Evolutionary conservation across 1,139 yeast species (phyloP).

Genomic region (Nakaseomyces delphensis): DNA sequence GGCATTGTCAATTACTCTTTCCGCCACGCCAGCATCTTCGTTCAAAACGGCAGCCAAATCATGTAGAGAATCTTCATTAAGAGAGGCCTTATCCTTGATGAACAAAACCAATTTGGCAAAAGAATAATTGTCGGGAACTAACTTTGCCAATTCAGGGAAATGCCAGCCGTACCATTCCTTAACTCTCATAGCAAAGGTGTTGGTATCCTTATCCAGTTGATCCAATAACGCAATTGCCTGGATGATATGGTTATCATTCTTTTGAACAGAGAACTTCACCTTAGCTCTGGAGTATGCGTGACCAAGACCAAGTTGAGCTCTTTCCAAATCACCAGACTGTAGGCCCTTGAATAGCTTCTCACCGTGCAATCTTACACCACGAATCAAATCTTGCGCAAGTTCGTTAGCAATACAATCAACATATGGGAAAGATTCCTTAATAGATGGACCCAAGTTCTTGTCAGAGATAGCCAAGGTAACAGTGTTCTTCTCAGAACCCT

Average conservation of each 20-base stretch:
- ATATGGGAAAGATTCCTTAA: conserved; percentile 80
- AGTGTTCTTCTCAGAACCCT: conserved; percentile 59
- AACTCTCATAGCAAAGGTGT: conserved; percentile 96
- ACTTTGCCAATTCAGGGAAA: conserved; percentile 96
- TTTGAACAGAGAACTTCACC: conserved; percentile 96
- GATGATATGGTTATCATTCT: conserved; percentile 96
- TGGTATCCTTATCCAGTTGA: conserved; percentile 93
- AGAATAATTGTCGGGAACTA: conserved; percentile 84
- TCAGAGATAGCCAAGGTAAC: conserved; percentile 82
- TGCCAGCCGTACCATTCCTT: conserved; percentile 99
- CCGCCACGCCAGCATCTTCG: conserved; percentile 92
- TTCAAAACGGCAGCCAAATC: conserved; percentile 81
- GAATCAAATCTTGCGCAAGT: conserved; percentile 84
- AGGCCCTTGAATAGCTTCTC: conserved; percentile 81
- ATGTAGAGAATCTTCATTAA: conserved; percentile 77
- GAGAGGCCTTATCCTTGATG: conserved; percentile 79
- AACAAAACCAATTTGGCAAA: conserved; percentile 76
- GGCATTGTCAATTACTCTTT: conserved; percentile 82
- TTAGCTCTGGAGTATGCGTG: conserved; percentile 98
- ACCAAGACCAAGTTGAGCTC: conserved; percentile 98
- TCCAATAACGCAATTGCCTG: conserved; percentile 97
- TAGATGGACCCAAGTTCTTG: conserved; percentile 91
- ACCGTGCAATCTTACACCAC: conserved; percentile 92
- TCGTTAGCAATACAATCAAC: conserved; percentile 88
- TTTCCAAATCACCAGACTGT: conserved; percentile 90